These are phyloP conservation scores for Kingdonia uniflora DNA, from an alignment of 164 flowering plant species.

Conservation along the genomic window DNA sequence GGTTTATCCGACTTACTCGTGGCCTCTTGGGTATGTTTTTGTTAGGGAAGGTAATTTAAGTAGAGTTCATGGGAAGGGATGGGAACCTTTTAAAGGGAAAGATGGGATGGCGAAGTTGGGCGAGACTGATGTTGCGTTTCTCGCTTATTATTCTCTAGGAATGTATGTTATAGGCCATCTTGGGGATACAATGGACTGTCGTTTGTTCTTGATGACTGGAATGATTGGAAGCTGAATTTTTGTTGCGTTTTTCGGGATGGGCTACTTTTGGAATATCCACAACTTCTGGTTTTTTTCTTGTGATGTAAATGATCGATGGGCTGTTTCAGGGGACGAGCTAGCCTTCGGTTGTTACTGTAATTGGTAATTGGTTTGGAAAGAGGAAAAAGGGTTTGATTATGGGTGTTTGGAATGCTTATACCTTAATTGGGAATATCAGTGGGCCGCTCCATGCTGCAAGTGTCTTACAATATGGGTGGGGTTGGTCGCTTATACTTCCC, in stretches of 20 bases:
- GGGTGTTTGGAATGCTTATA: constrained; percentile 94
- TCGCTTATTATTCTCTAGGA: no score
- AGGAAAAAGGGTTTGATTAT: constrained; percentile 80
- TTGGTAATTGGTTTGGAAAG: no score
- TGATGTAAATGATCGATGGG: constrained; percentile 85
- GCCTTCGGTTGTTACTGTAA: no score
- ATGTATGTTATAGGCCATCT: constrained; percentile 94
- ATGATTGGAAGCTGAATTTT: constrained; percentile 90
- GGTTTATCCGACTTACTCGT: constrained; percentile 12
- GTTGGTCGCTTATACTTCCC: constrained; percentile 69
- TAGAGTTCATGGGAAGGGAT: no score
- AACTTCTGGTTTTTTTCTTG: constrained; percentile 51
- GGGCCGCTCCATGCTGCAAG: constrained; percentile 73
- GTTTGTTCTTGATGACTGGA: constrained; percentile 65
- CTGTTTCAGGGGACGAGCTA: constrained; percentile 93
- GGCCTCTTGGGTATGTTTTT: constrained; percentile 60
- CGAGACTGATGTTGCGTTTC: no score
- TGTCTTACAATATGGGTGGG: constrained; percentile 58
- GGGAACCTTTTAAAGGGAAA: constrained; percentile 71
- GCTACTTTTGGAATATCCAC: constrained; percentile 72
- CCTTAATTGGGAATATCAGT: no score
- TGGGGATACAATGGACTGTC: constrained; percentile 65
- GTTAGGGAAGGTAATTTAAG: constrained; percentile 20
- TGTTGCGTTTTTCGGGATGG: constrained; percentile 74
- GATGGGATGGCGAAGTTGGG: constrained; percentile 79